Base-by-base conservation (phyloP, 2,329 filamentous ascomycete genomes). In the Nemania abortiva region DNA sequence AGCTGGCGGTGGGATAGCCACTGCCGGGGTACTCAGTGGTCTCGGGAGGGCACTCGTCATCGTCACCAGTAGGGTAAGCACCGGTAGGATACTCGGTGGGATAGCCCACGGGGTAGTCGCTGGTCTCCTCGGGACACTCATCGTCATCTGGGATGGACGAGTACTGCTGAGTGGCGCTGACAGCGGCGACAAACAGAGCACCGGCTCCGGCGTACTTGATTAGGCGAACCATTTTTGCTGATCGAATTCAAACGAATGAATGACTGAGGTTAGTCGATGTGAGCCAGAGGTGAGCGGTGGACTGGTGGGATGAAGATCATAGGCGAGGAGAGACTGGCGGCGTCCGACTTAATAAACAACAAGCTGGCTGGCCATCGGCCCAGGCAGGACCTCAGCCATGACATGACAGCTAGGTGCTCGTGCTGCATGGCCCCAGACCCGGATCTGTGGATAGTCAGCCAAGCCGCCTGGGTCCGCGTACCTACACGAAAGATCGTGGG, bases 171-270 rank as follows among this genome's bases (percentile, higher is more conserved):
- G 69, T 70, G 29, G 77, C 76, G 62, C 65, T 72, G 31, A 74
- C 78, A 39, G 76, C 71, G 61, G 73, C 75, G 54, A 76, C 72
- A 55, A 79, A 69, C 53, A 79, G 71, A 52, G 75, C 76, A 65
- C 78, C 72, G 69, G 76, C 76, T 66, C 75, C 70, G 68, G 75
- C 73, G 70, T 79, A 77, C 65, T 79, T 77, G 60, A 77, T 70
- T 27, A 77, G 65, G 65, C 73, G 74, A 71, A 79, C 77, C 78
- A 79, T 79, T 55, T 61, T 77, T 71, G 66, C 66, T 65, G 65
- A 65, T 65, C 49, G 66, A 66, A 66, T 70, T 72, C 63, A 62
- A 60, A 69, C 62, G 74, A 76, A 74, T 74, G 77, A 78, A 76
- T 77, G 76, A 78, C 77, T 78, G 47, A 63, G 54, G 68, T 68